These are phyloP conservation scores for Dioscorea dumetorum DNA, from an alignment of 106 monocot genomes.

Conservation along the genomic window DNA sequence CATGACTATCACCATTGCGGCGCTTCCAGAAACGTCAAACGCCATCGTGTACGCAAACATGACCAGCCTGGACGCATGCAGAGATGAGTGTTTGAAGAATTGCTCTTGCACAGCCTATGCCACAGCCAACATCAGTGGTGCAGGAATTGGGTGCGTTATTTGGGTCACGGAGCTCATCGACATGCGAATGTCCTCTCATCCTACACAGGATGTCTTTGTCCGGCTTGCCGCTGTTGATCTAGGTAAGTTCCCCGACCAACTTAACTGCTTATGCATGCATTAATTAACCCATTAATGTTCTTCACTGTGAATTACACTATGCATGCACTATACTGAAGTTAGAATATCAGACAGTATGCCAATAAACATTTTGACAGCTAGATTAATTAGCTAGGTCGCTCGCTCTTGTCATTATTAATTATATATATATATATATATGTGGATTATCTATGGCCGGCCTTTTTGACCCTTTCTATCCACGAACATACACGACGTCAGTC, in stretches of 20 bases:
- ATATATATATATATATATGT: too few species aligned
- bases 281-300: too few species aligned
- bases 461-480: too few species aligned
- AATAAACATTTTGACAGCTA: too few species aligned
- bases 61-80: conserved; percentile 6
- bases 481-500: too few species aligned
- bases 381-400: too few species aligned
- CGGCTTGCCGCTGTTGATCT: conserved; percentile 5
- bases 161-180: conserved; percentile 11
- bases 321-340: too few species aligned
- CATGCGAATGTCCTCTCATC: not conserved
- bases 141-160: conserved; percentile 10
- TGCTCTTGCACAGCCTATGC: conserved; percentile 17
- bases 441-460: too few species aligned
- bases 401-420: too few species aligned
- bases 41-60: conserved; percentile 3
- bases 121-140: not conserved
- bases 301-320: too few species aligned
- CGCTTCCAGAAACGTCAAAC: conserved; percentile 22
- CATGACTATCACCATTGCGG: conserved; percentile 6
- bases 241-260: not conserved
- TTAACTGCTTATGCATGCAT: too few species aligned
- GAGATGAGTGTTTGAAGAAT: not conserved
- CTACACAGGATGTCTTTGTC: conserved; percentile 3
- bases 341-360: too few species aligned